Evolutionary conservation across 2,329 filamentous ascomycete genomes (phyloP).

Genomic region (Macrophomina tecta): DNA sequence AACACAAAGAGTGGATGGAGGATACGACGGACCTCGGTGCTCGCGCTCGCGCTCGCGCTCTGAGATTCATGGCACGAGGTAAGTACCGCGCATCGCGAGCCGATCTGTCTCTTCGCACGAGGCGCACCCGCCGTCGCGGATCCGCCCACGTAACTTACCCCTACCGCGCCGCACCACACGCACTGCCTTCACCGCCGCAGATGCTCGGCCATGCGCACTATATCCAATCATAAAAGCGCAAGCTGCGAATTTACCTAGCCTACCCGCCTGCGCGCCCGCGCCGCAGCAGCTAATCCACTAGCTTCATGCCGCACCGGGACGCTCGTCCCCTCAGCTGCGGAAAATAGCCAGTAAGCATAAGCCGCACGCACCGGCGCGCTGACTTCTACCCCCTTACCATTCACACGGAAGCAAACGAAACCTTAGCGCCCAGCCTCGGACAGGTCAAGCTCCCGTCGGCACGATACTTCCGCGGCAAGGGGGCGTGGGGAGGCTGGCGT

Average conservation of each 20-base stretch:
- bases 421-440: background rate
- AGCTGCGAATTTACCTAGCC: slow-evolving; percentile 1
- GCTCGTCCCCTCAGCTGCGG: background rate
- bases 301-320: background rate
- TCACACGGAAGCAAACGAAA: background rate
- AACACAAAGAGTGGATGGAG: background rate
- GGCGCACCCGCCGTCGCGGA: background rate
- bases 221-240: background rate
- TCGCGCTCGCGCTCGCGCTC: background rate
- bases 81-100: background rate
- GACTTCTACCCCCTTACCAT: background rate
- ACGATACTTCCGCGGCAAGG: slow-evolving; percentile 25
- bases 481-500: slow-evolving; percentile 3
- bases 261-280: background rate
- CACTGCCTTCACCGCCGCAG: slow-evolving; percentile 9
- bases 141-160: background rate
- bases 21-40: background rate
- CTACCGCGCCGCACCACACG: slow-evolving; percentile 15
- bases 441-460: slow-evolving; percentile 20
- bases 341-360: background rate
- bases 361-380: background rate
- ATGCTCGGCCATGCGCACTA: background rate
- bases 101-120: slow-evolving; percentile 5
- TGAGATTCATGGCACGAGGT: background rate
- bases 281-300: slow-evolving; percentile 15